Evolutionary conservation across 1,284 basidiomycete species (phyloP), one percentile per base, ranked within the genome.

Genomic region (Tilletia walkeri): DNA sequence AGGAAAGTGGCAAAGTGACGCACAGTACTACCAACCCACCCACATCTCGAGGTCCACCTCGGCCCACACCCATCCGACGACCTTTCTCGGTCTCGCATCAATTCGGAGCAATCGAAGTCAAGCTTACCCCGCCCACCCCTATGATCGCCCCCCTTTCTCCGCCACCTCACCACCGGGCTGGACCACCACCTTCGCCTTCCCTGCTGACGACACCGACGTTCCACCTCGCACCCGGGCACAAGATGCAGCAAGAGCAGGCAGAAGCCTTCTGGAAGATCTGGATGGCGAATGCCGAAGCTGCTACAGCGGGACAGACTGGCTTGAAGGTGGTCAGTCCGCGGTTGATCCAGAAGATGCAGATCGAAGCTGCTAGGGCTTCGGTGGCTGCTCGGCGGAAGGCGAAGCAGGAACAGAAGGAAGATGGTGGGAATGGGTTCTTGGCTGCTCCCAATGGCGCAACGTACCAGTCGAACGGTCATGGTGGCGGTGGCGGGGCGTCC

Each of bases 21-120:
- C 50, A 53, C 16, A 18, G 10, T 4, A 53, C 50, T 18, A 53
- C 50, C 50, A 24, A 53, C 50, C 50, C 50, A 18, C 50, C 50
- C 20, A 53, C 50, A 7, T n/a, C 50, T 18, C 50, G 50, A 5
- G 50, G 18, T n/a, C 50, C 50, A 6, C 50, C 50, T n/a, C 50
- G 50, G 20, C 50, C 18, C 4, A 53, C 16, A 18, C 16, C 18
- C 2, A 24, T 18, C 20, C 50, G 50, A 24, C 50, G 50, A 18
- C 50, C 50, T 10, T 53, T 24, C 50, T 53, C 50, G 50, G 16
- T 53, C 50, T 53, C 50, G 50, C 50, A 53, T 4, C 50, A 53
- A 7, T 53, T 53, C 20, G 50, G 50, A 24, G 18, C 50, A 2
- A 53, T 53, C 50, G 50, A 53, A 18, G 16, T 53, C 50, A 53